phyloP scores from a whole-genome alignment of 2,329 filamentous ascomycete species.

The Colletotrichum gigasporum region DNA sequence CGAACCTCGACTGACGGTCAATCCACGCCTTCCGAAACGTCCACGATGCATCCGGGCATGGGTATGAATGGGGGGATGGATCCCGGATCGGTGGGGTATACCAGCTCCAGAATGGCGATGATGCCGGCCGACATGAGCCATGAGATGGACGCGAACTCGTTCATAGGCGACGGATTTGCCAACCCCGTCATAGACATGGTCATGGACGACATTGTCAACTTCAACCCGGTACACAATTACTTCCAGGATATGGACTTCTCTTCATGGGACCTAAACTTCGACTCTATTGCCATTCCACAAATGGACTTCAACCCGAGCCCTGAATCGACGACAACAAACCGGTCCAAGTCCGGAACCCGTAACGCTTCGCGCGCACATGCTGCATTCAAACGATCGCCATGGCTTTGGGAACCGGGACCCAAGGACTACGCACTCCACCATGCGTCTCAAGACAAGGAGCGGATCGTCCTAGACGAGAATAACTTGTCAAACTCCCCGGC shows the following conservation, averaged over 20 bases:
- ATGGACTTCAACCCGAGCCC: constrained; percentile 40
- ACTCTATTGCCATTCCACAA: constrained; percentile 39
- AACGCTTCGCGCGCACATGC: constrained; percentile 41
- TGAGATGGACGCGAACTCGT: constrained; percentile 8
- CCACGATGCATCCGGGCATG: constrained; percentile 17
- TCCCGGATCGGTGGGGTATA: not conserved
- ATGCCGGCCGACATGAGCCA: constrained; percentile 10
- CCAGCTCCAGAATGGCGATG: not conserved
- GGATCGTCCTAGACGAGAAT: constrained; percentile 12
- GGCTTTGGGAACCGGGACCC: constrained; percentile 44
- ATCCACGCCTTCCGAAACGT: constrained; percentile 25
- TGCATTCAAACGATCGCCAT: constrained; percentile 44
- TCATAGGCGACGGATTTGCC: constrained; percentile 19
- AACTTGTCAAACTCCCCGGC: constrained; percentile 23
- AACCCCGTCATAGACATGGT: constrained; percentile 23
- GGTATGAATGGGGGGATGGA: constrained; percentile 13
- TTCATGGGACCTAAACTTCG: constrained; percentile 43
- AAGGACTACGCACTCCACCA: constrained; percentile 36
- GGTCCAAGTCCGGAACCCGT: constrained; percentile 33
- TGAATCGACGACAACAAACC: constrained; percentile 36
- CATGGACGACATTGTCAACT: constrained; percentile 35
- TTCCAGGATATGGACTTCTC: constrained; percentile 44
- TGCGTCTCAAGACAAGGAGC: constrained; percentile 23
- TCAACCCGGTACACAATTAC: constrained; percentile 39
- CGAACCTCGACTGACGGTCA: constrained; percentile 10